These are phyloP conservation scores for Apiospora saccharicola DNA, from an alignment of 2,329 filamentous ascomycete genomes.

Conservation along the genomic window DNA sequence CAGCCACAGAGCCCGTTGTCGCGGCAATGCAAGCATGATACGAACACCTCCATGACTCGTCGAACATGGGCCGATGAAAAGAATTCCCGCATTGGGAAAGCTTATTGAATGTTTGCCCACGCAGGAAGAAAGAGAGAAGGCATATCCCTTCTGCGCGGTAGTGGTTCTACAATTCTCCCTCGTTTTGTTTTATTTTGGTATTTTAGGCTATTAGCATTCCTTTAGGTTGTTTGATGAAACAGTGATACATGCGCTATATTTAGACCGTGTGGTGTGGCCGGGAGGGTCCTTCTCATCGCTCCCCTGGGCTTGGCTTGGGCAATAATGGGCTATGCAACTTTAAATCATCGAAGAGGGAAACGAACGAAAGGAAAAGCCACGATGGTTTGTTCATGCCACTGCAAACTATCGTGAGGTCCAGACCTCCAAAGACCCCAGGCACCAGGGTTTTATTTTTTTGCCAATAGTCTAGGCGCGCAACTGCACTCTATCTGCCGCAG, in stretches of 20 bases:
- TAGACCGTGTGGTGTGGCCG: not conserved
- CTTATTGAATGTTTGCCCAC: not conserved
- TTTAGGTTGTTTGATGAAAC: not conserved
- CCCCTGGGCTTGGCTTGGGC: no score
- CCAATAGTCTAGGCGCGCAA: not conserved
- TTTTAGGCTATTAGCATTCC: conserved; percentile 5
- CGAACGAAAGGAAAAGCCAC: not conserved
- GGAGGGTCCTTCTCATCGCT: no score
- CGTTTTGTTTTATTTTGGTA: not conserved
- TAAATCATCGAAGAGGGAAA: not conserved
- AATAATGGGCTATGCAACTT: conserved; percentile 6
- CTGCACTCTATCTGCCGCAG: conserved; percentile 10
- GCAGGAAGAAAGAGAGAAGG: not conserved
- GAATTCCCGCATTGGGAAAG: not conserved
- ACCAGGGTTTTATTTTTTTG: not conserved
- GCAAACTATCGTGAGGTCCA: conserved; percentile 1
- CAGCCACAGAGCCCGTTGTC: not conserved
- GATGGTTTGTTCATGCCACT: not conserved
- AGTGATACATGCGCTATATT: conserved; percentile 7
- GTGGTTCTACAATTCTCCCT: not conserved
- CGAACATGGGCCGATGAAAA: not conserved
- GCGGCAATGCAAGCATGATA: not conserved
- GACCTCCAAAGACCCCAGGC: no score
- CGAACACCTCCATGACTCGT: not conserved
- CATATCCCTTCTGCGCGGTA: not conserved